Percentiles rank a stretch among this genome's conserved stretches.
These are phyloP conservation scores for Alternaria alternata DNA, from an alignment of 2,329 filamentous ascomycete species.

Conservation along the genomic window DNA sequence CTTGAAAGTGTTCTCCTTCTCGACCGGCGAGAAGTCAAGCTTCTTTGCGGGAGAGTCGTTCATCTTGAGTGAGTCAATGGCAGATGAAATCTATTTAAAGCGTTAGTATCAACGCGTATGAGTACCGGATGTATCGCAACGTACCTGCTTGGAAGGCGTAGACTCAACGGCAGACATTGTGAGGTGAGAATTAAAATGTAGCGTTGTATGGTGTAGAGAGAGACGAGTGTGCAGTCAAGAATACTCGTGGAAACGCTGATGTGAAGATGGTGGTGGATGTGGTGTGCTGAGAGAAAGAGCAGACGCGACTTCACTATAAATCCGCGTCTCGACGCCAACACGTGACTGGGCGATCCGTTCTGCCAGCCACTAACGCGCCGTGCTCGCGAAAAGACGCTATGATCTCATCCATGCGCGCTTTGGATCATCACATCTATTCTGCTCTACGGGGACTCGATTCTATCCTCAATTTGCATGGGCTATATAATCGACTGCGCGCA, in stretches of 20 bases:
- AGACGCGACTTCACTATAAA: slow-evolving; percentile 36
- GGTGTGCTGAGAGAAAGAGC: slow-evolving; percentile 25
- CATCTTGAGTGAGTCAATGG: slow-evolving; percentile 89
- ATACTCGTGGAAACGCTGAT: slow-evolving; percentile 25
- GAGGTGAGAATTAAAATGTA: slow-evolving; percentile 22
- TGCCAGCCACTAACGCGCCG: slow-evolving; percentile 26
- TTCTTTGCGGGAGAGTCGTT: slow-evolving; percentile 88
- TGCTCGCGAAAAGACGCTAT: slow-evolving; percentile 35
- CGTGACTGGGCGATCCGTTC: slow-evolving; percentile 30
- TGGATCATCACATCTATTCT: slow-evolving; percentile 13
- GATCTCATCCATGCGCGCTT: slow-evolving; percentile 32
- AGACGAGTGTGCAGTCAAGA: slow-evolving; percentile 26
- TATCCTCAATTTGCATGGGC: background rate
- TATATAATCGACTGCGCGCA: slow-evolving; percentile 7
- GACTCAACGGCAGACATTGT: slow-evolving; percentile 77
- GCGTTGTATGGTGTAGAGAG: slow-evolving; percentile 19
- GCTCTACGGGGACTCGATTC: background rate
- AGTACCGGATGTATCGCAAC: slow-evolving; percentile 39
- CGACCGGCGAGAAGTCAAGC: slow-evolving; percentile 73
- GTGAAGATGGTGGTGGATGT: slow-evolving; percentile 35
- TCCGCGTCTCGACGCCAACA: slow-evolving; percentile 25
- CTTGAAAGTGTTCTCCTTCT: slow-evolving; percentile 84
- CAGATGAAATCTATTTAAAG: slow-evolving; percentile 75
- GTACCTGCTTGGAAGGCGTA: slow-evolving; percentile 77
- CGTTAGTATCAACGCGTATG: slow-evolving; percentile 51